Evolutionary conservation across 1,284 basidiomycete species (phyloP), one percentile per base, ranked within the genome.

Genomic region (Vanrija sp.): DNA sequence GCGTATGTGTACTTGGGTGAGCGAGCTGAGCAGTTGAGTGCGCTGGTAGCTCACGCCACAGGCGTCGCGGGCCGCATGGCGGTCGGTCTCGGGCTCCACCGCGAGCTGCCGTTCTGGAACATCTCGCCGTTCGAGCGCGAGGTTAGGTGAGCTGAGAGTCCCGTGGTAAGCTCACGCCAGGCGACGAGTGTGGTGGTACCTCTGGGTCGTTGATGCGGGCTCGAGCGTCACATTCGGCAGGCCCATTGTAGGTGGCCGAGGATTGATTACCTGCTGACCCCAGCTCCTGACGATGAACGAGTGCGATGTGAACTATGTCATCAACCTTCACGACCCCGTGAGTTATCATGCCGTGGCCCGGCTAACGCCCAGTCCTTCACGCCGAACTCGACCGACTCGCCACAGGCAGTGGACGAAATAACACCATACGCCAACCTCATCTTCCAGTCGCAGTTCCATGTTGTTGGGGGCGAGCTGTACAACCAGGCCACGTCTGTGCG

Each of bases 41-140:
- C 24, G 4, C 9, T 25, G 24, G 12, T n/a, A 14, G 31, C 31
- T 31, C 31, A 31, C 31, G 4, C 31, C 31, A 4, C 31, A 31
- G 63, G 64, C 12, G 65, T 66, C 15, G 66, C 64, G 0, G 49
- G 65, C 19, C 54, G 66, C 15, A 63, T 68, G 61, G 64, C 64
- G 1, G 62, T 68, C 35, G 63, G 61, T 15, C 58, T 66, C 6
- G 66, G 66, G 1, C 46, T 68, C 39, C 66, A 68, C 44, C 57
- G 59, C 35, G 66, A 68, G 45, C 51, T 61, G n/a, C 59, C 63
- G 1, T 23, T 56, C 7, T 61, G 61, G 57, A 49, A 53, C 36
- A 55, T 66, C 35, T 54, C 50, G 20, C 59, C 60, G 8, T 68
- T 66, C 18, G 64, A 68, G 51, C 61, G 64, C 4, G 66, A 68